A percentile compares a stretch with the other conserved stretches of the same genome.
These are phyloP conservation scores for Pyrenochaeta sp. DNA, from an alignment of 2,329 filamentous ascomycete genomes.

Conservation along the genomic window DNA sequence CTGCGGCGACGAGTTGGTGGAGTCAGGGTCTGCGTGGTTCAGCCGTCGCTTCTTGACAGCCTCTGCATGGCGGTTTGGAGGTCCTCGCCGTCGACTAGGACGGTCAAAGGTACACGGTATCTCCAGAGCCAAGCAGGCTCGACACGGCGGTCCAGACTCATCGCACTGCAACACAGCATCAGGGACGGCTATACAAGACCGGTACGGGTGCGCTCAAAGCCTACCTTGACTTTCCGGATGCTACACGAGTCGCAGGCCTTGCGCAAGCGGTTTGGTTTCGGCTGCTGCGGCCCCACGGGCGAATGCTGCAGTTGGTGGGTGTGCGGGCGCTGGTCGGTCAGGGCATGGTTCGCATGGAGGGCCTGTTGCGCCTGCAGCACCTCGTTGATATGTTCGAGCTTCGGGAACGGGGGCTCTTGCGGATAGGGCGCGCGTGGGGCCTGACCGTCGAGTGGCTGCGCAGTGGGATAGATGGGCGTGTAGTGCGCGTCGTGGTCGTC, in stretches of 20 bases:
- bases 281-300: constrained; percentile 23
- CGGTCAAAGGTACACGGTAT: constrained; percentile 74
- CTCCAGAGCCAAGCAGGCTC: constrained; percentile 69
- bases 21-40: constrained; percentile 53
- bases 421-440: constrained; percentile 30
- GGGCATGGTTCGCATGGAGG: constrained; percentile 45
- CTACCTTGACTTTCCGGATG: constrained; percentile 52
- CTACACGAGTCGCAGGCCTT: constrained; percentile 55
- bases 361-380: constrained; percentile 48
- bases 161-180: constrained; percentile 62
- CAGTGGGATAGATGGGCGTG: constrained; percentile 39
- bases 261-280: constrained; percentile 49
- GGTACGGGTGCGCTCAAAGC: neutral
- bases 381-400: constrained; percentile 49
- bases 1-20: constrained; percentile 55
- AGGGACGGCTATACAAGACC: constrained; percentile 8
- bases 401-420: constrained; percentile 38
- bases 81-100: constrained; percentile 69
- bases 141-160: constrained; percentile 71
- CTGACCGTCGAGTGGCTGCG: constrained; percentile 15
- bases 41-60: constrained; percentile 69
- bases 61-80: constrained; percentile 72
- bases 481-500: constrained; percentile 39
- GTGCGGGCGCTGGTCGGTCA: constrained; percentile 36
- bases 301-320: constrained; percentile 17